Evolutionary conservation across 2,329 filamentous ascomycete genomes (phyloP).

Genomic region (Zopfia rhizophila): DNA sequence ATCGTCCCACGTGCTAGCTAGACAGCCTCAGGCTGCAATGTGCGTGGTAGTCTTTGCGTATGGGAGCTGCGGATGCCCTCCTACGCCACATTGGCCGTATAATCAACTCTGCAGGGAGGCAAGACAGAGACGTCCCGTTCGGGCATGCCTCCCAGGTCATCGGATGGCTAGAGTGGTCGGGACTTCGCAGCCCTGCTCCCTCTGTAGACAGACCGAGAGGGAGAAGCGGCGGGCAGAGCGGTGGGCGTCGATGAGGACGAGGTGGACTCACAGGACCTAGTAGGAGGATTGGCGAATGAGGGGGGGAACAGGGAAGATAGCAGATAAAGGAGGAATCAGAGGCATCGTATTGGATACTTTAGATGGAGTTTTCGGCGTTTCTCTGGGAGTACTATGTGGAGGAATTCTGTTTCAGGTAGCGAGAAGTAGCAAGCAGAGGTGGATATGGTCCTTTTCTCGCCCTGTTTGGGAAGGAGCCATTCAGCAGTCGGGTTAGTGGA

Average conservation of each 20-base stretch:
- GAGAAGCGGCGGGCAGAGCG: slow-evolving; percentile 22
- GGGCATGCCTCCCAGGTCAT: slow-evolving; percentile 29
- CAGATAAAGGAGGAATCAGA: background rate
- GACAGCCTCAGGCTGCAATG: slow-evolving; percentile 23
- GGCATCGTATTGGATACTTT: background rate
- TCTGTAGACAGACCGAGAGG: slow-evolving; percentile 31
- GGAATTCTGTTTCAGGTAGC: slow-evolving; percentile 1
- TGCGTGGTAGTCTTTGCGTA: slow-evolving; percentile 35
- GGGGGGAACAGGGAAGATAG: slow-evolving; percentile 5
- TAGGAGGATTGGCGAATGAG: slow-evolving; percentile 1
- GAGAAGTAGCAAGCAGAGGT: slow-evolving; percentile 5
- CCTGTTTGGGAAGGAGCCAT: no score
- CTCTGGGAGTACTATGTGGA: slow-evolving; percentile 4
- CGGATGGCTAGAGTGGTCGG: slow-evolving; percentile 19
- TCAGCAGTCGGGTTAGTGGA: no score
- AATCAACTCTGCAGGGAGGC: slow-evolving; percentile 24
- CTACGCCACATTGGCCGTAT: slow-evolving; percentile 29
- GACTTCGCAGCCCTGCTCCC: slow-evolving; percentile 23
- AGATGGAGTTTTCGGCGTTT: no score
- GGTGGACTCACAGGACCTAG: slow-evolving; percentile 16
- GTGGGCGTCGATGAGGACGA: slow-evolving; percentile 18
- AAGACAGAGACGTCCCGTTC: slow-evolving; percentile 3
- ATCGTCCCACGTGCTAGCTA: no score
- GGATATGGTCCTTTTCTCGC: background rate
- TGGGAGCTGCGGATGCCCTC: slow-evolving; percentile 36